Conservation (phyloP, 257 asterid species). For the Plectranthus barbatus region DNA sequence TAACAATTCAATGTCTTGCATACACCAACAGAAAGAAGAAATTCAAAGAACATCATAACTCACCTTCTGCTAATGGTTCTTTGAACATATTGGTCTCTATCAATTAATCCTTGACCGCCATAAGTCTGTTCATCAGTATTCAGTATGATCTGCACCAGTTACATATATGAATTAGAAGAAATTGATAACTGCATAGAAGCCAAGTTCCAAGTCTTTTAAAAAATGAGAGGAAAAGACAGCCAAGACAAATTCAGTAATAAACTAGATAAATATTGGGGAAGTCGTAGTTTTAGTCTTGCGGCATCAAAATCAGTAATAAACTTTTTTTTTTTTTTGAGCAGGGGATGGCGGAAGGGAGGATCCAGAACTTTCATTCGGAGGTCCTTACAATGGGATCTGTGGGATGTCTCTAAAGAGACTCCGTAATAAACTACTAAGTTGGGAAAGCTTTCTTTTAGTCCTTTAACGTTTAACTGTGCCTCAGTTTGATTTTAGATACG, state of each 20-base stretch:
- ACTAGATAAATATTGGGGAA: not conserved
- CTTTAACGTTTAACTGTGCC: too few relatives aligned
- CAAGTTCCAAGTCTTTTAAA: not conserved
- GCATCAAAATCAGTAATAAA: too few relatives aligned
- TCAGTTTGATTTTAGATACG: too few relatives aligned
- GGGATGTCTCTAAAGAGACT: not conserved
- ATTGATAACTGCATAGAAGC: not conserved
- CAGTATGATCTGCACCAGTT: constrained; percentile 43
- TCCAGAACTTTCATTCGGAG: too few relatives aligned
- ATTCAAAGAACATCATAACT: not conserved
- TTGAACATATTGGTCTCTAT: constrained; percentile 42
- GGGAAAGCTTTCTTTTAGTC: too few relatives aligned
- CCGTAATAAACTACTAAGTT: not conserved
- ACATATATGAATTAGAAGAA: constrained; percentile 16
- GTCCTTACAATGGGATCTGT: too few relatives aligned
- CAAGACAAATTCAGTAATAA: not conserved
- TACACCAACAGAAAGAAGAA: not conserved
- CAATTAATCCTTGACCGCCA: constrained; percentile 73
- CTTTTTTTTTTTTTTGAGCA: too few relatives aligned
- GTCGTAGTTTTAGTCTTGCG: too few relatives aligned
- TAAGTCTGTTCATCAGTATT: constrained; percentile 79
- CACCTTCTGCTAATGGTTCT: constrained; percentile 71
- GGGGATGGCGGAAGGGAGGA: too few relatives aligned
- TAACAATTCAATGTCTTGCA: not conserved
- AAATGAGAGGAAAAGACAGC: not conserved